phyloP scores from a whole-genome alignment of 768 basidiomycete genomes.

The Agrocybe pediades region DNA sequence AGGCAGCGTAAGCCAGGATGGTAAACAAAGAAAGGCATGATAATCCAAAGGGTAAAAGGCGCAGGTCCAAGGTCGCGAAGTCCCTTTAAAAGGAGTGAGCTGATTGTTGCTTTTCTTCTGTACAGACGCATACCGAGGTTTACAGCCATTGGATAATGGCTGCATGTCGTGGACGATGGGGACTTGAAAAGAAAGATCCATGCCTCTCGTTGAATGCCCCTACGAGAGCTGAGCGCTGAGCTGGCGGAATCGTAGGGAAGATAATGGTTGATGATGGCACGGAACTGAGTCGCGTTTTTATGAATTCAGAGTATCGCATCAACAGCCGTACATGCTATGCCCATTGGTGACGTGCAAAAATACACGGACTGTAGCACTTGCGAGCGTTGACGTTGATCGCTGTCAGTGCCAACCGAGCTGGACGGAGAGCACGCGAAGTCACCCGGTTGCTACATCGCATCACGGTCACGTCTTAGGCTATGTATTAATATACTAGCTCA shows the following conservation, averaged over 20 bases:
- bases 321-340: background rate
- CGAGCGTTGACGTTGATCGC: too few species aligned
- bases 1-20: background rate
- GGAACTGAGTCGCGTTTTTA: background rate
- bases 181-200: too few species aligned
- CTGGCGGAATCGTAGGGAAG: background rate
- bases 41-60: background rate
- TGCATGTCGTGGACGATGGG: too few species aligned
- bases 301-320: background rate
- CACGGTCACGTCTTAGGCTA: too few species aligned
- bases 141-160: too few species aligned
- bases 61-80: background rate
- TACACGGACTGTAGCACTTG: too few species aligned
- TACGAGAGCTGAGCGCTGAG: background rate
- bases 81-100: background rate
- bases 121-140: background rate
- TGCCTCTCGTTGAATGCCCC: too few species aligned
- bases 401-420: background rate
- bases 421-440: slow-evolving; percentile 17
- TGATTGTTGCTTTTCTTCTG: background rate
- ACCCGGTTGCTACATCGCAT: too few species aligned
- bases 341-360: too few species aligned
- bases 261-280: too few species aligned
- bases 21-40: background rate
- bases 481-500: too few species aligned